Percentiles rank a stretch among this genome's conserved stretches.
Evolutionary conservation across 2,329 filamentous ascomycete genomes (phyloP).

Genomic region (Coniochaeta pulveracea): DNA sequence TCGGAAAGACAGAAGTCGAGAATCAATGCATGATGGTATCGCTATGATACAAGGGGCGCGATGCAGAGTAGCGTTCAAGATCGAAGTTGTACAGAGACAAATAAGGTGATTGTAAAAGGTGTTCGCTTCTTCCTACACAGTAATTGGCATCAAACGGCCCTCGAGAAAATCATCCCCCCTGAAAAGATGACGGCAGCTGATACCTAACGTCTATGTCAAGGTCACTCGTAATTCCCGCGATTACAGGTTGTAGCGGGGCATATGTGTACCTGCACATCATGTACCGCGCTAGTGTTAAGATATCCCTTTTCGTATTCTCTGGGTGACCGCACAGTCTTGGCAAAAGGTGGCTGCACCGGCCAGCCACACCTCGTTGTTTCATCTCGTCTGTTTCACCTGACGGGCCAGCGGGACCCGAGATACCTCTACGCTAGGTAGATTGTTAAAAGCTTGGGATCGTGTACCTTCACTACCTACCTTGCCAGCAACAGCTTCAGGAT

Average conservation of each 20-base stretch:
- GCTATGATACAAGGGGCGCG: background rate
- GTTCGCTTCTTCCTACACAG: slow-evolving; percentile 3
- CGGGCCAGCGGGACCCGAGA: too few relatives aligned
- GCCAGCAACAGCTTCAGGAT: too few relatives aligned
- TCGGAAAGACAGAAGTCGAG: background rate
- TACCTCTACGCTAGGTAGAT: too few relatives aligned
- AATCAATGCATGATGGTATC: slow-evolving; percentile 1
- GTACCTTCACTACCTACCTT: too few relatives aligned
- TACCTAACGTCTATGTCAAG: background rate
- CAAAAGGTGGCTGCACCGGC: too few relatives aligned
- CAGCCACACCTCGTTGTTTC: too few relatives aligned
- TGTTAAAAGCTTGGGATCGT: too few relatives aligned
- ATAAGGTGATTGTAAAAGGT: slow-evolving; percentile 1
- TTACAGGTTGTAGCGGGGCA: too few relatives aligned
- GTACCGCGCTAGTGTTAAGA: background rate
- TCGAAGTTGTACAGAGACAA: background rate
- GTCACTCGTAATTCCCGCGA: too few relatives aligned
- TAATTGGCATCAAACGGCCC: background rate
- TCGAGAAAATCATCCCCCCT: background rate
- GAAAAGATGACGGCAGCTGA: background rate
- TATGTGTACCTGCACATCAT: background rate
- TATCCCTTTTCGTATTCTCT: background rate
- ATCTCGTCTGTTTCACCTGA: too few relatives aligned
- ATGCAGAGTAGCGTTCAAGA: background rate
- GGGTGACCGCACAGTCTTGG: background rate